Conservation (phyloP, 139 green algal species). For the Tetradesmus lagerheimii region DNA sequence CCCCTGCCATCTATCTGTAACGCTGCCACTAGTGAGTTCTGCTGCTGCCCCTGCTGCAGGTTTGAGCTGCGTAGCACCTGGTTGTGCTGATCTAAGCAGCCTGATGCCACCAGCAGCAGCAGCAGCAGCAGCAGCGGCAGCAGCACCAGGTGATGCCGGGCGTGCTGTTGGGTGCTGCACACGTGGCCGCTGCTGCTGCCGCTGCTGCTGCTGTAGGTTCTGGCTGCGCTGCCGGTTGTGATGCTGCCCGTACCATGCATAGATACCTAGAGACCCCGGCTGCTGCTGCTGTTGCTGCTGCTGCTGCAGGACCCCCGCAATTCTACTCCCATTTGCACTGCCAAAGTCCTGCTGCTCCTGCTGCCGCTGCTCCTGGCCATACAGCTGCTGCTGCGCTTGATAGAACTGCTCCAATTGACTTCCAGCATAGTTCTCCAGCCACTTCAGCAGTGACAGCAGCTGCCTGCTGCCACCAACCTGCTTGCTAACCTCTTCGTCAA, state of each 20-base stretch:
- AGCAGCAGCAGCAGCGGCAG: neutral
- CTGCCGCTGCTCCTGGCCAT: slow-evolving; percentile 1
- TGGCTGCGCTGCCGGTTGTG: neutral
- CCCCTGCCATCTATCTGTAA: neutral
- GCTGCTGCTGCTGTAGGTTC: neutral
- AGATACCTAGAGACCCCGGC: neutral
- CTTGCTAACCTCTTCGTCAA: neutral
- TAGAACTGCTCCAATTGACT: neutral
- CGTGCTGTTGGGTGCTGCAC: neutral
- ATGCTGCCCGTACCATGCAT: neutral
- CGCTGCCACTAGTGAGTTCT: neutral
- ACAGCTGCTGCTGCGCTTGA: neutral
- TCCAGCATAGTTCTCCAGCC: slow-evolving; percentile 36
- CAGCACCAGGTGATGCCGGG: neutral
- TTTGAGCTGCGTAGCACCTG: neutral
- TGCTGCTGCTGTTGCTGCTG: slow-evolving; percentile 7
- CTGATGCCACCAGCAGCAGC: neutral
- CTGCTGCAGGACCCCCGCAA: no score
- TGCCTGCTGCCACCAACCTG: neutral
- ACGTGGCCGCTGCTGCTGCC: neutral
- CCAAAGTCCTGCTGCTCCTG: neutral
- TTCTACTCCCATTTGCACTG: neutral
- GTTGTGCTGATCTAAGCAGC: neutral
- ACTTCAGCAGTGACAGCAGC: neutral
- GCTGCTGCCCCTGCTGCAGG: neutral